Base-by-base conservation (phyloP, 1,284 basidiomycete species). In the Xerocomus minutiporus region DNA sequence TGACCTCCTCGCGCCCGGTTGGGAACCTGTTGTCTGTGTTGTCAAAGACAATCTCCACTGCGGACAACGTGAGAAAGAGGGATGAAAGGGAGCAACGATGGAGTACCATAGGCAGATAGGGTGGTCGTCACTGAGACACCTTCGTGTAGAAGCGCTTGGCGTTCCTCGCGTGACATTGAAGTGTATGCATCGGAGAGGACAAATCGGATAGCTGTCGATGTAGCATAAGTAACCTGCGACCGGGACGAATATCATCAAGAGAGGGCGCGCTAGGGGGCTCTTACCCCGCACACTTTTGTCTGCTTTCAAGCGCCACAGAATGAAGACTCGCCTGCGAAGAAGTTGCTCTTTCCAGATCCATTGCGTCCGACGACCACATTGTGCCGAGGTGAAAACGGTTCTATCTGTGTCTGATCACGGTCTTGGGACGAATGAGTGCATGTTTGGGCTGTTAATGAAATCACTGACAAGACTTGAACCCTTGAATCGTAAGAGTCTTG, bases 151-250 rank as follows among this genome's bases (percentile, higher is more conserved):
- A 99, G 80, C 0, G 91, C 81, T 65, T 94, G 91, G 15, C 96
- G 83, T 71, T 98, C 96, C 66, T 98, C 94, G 45, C 92, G 81
- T 9, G 88, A 86, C 86, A 99, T 91, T 36, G 92, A 95, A 0
- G 93, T 95, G 66, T 99, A 98, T 26, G 95, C 94, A 75, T 99
- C 97, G 6, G 93, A 95, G 7, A 99, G 80, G 4, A 99, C 96
- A 65, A 99, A 99, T 8, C 96, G 90, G 65, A 98, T 97, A 17
- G 95, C 93, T 91, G 53, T 52, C 8, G n/a, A 44, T 7, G 32
- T 8, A 34, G n/a, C 3, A 9, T 60, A 2, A 67, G 56, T 11
- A 54, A 41, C 39, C 7, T 11, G 48, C 26, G 5, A 25, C 7
- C 3, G 31, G 32, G 12, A 25, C 25, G 8, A 46, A 13, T 15